A percentile compares a stretch with the other conserved stretches of the same genome.
Evolutionary conservation across 306 rosid genomes (phyloP).

Genomic region (Vigna reflexopilosa): DNA sequence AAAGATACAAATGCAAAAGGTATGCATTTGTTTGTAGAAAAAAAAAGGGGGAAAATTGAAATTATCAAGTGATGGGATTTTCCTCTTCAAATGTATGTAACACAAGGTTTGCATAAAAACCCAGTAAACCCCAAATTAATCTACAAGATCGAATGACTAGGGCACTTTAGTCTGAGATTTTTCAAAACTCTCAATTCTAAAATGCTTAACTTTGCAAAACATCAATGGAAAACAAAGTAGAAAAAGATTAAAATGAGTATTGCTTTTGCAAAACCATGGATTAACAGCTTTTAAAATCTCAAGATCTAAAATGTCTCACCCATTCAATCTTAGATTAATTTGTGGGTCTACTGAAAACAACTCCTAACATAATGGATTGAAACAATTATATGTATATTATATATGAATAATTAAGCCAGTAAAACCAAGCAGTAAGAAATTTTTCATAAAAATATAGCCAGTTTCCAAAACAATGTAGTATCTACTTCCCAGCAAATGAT

Average conservation of each 20-base stretch:
- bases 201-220: neutral
- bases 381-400: conserved; percentile 4
- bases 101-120: conserved; percentile 16
- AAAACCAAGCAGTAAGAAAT: neutral
- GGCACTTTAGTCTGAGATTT: neutral
- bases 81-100: conserved; percentile 20
- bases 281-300: neutral
- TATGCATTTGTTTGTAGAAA: neutral
- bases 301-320: neutral
- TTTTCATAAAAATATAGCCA: neutral
- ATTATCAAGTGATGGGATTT: conserved; percentile 27
- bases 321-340: neutral
- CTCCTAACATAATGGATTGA: conserved; percentile 23
- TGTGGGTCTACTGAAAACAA: neutral
- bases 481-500: conserved; percentile 15
- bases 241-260: neutral
- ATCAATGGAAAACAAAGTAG: neutral
- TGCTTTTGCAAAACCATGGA: neutral
- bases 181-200: neutral
- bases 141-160: neutral
- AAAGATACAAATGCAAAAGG: neutral
- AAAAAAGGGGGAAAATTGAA: neutral
- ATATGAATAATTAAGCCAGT: neutral
- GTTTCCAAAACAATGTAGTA: conserved; percentile 14
- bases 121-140: neutral